Base-by-base conservation (phyloP, 768 basidiomycete genomes). In the Tricholoma hemisulphureum region DNA sequence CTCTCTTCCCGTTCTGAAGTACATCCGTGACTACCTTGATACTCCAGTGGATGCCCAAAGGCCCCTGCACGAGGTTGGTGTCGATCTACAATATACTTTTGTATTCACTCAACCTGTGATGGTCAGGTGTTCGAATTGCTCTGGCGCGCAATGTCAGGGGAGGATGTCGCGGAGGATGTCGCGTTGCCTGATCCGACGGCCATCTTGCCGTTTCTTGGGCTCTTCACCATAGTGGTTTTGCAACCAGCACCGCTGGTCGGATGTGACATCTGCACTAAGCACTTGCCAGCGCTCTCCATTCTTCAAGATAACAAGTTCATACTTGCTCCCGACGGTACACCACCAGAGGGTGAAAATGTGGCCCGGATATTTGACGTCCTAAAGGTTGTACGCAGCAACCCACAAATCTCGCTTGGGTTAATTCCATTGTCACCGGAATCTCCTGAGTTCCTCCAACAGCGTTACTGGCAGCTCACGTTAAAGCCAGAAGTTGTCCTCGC, bases 281-380 rank as follows among this genome's bases (percentile, higher is more conserved):
- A 60, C 43, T 39, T 60, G 13, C 59, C 59, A 3, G 21, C 16
- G 20, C 59, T 60, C 45, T 60, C 59, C 55, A 53, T 57, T 23
- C 34, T 60, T 21, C 50, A 57, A 43, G 21, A 57, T 8, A 45
- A 45, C 24, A 50, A 34, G 16, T 53, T 61, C 32, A 48, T 18
- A 49, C 24, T 24, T 11, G 56, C 60, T 28, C 60, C 60, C 8
- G 21, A 13, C 21, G 46, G 37, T 6, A 61, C 53, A 53, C 41
- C 24, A 20, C 56, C 60, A 18, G 35, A 20, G 34, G 50, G 20
- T 49, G 41, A 23, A 53, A 58, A 57, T 45, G 55, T 29, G 13
- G 59, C 55, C 37, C 59, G 55, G 39, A 60, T 60, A 51, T 60
- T 56, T 53, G 59, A 61, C 39, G 56, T 53, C 31, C 8, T 48